Conservation (phyloP, 768 basidiomycete genomes). For the Podaxis sp. region DNA sequence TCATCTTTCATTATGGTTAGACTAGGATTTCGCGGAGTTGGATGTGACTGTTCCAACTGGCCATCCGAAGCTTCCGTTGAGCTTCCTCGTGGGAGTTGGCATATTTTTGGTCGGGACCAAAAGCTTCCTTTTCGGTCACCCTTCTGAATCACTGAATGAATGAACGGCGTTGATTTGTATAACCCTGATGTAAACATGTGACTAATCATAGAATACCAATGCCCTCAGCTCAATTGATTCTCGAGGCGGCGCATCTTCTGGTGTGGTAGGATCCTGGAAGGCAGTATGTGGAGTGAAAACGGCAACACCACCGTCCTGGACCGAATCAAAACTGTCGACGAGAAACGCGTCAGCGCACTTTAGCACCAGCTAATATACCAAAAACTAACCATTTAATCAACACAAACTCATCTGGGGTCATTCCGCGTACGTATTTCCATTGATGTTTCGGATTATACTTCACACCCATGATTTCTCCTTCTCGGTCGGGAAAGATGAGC, state of each 20-base stretch:
- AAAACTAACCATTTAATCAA: slow-evolving; percentile 48
- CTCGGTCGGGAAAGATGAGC: slow-evolving; percentile 42
- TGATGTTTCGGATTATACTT: slow-evolving; percentile 40
- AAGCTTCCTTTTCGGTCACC: no score
- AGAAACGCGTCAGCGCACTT: not conserved
- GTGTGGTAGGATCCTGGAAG: slow-evolving; percentile 41
- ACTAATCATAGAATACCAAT: slow-evolving; percentile 42
- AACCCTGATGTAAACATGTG: not conserved
- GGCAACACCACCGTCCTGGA: slow-evolving; percentile 35
- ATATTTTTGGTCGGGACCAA: no score
- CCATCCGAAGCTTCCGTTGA: no score
- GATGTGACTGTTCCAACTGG: no score
- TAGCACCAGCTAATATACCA: not conserved
- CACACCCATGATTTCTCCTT: slow-evolving; percentile 49
- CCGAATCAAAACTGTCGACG: slow-evolving; percentile 30
- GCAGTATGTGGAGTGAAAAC: slow-evolving; percentile 47
- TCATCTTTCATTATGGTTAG: no score
- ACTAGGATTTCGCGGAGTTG: no score
- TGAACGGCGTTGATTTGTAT: no score
- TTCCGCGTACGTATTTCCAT: slow-evolving; percentile 47
- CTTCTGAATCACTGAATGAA: no score
- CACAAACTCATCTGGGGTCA: slow-evolving; percentile 44
- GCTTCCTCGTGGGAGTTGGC: no score
- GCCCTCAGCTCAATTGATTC: slow-evolving; percentile 49
- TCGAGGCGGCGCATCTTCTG: slow-evolving; percentile 34